A percentile compares a stretch with the other conserved stretches of the same genome.
Conservation (phyloP, 352 stramenopile species). For the Globisporangium nunn region DNA sequence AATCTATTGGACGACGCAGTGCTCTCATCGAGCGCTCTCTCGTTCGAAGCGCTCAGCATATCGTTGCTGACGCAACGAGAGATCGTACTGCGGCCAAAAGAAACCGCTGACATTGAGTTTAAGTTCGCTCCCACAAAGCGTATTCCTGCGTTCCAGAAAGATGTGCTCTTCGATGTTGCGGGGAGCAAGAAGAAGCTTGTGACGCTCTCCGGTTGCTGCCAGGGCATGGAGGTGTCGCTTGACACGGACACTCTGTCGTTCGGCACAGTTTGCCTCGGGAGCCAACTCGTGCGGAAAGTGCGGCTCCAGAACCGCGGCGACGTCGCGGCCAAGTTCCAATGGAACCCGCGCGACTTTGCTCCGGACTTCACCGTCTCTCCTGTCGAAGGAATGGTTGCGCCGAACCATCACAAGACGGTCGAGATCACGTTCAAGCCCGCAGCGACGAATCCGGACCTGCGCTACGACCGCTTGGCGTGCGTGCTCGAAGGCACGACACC, state of each 20-base stretch:
- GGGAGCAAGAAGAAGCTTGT: slow-evolving; percentile 72
- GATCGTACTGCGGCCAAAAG: slow-evolving; percentile 64
- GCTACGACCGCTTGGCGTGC: slow-evolving; percentile 76
- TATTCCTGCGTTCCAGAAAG: slow-evolving; percentile 51
- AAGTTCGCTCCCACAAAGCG: slow-evolving; percentile 67
- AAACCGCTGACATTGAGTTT: slow-evolving; percentile 71
- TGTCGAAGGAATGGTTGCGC: slow-evolving; percentile 69
- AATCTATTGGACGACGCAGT: slow-evolving; percentile 34
- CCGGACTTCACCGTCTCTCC: slow-evolving; percentile 82
- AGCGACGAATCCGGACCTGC: slow-evolving; percentile 77
- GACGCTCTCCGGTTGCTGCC: slow-evolving; percentile 76
- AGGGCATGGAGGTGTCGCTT: slow-evolving; percentile 88
- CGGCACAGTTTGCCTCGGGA: slow-evolving; percentile 85
- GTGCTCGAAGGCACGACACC: slow-evolving; percentile 51
- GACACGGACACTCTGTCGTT: slow-evolving; percentile 89
- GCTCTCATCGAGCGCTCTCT: slow-evolving; percentile 12
- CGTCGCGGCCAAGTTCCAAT: slow-evolving; percentile 84
- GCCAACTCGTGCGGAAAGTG: slow-evolving; percentile 76
- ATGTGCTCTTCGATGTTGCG: slow-evolving; percentile 54
- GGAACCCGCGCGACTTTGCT: slow-evolving; percentile 66
- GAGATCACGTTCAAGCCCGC: slow-evolving; percentile 88
- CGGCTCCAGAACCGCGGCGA: slow-evolving; percentile 89
- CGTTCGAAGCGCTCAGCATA: slow-evolving; percentile 44
- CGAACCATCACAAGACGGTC: slow-evolving; percentile 82
- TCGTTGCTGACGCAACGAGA: slow-evolving; percentile 57